A percentile compares a stretch with the other conserved stretches of the same genome.
Evolutionary conservation across 768 basidiomycete species (phyloP).

Genomic region (Trametes maxima): DNA sequence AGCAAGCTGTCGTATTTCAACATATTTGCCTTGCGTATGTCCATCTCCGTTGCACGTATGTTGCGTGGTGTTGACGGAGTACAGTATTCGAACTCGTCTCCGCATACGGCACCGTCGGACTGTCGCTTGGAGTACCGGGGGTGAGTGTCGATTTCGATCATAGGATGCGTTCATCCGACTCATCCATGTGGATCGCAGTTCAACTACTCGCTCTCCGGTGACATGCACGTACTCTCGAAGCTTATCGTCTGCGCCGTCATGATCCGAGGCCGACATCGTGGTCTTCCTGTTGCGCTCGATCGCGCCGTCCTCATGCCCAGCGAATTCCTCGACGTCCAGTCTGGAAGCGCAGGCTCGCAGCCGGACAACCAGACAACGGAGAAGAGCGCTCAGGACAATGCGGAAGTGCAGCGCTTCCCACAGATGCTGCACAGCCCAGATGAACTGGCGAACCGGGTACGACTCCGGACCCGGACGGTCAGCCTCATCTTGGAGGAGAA

Average conservation of each 20-base stretch:
- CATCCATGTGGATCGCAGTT: too few species aligned
- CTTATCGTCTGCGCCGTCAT: conserved; percentile 85
- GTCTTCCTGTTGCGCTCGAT: conserved; percentile 85
- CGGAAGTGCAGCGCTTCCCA: not conserved
- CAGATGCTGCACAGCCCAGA: conserved; percentile 7
- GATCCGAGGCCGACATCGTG: conserved; percentile 92
- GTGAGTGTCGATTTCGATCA: conserved; percentile 52
- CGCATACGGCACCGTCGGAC: conserved; percentile 85
- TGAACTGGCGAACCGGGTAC: conserved; percentile 12
- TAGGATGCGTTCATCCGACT: too few species aligned
- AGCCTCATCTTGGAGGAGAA: conserved; percentile 20
- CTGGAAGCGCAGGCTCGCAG: not conserved
- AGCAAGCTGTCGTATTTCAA: conserved; percentile 71
- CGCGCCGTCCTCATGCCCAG: conserved; percentile 32
- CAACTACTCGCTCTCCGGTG: conserved; percentile 80
- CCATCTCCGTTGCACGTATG: not conserved
- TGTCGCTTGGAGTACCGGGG: conserved; percentile 78
- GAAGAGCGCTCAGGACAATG: not conserved
- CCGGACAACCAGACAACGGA: not conserved
- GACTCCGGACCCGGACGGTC: conserved; percentile 17
- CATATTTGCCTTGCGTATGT: conserved; percentile 74
- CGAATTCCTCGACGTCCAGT: conserved; percentile 12
- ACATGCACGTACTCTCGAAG: conserved; percentile 80
- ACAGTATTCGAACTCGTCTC: conserved; percentile 85
- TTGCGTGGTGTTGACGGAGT: not conserved